A percentile compares a stretch with the other conserved stretches of the same genome.
phyloP scores from a whole-genome alignment of 1,284 basidiomycete genomes.

The Pseudomicrostroma phylloplanum region DNA sequence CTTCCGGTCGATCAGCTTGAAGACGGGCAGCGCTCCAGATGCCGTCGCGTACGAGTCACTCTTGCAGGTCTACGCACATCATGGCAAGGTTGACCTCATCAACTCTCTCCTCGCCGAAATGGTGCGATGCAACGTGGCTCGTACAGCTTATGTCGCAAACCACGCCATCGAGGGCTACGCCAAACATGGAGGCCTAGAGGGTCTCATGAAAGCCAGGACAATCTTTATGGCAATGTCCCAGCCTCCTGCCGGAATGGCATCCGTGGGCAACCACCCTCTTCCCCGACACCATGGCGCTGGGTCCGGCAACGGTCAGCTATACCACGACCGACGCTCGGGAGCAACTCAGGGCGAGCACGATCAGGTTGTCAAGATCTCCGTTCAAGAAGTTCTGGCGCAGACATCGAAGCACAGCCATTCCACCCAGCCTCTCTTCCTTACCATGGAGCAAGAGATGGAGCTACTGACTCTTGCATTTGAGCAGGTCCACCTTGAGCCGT shows the following conservation, averaged over 20 bases:
- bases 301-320: slow-evolving; percentile 18
- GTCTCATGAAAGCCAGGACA: slow-evolving; percentile 38
- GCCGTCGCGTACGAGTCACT: slow-evolving; percentile 85
- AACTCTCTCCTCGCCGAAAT: slow-evolving; percentile 66
- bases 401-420: background rate
- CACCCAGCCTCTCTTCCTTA: background rate
- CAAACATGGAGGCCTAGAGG: slow-evolving; percentile 69
- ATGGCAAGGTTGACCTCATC: slow-evolving; percentile 73
- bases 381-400: background rate
- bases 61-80: slow-evolving; percentile 76
- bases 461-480: slow-evolving; percentile 48
- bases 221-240: slow-evolving; percentile 85
- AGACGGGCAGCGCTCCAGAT: slow-evolving; percentile 58
- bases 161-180: slow-evolving; percentile 66
- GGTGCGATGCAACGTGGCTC: slow-evolving; percentile 63
- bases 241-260: slow-evolving; percentile 76
- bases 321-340: slow-evolving; percentile 49
- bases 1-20: slow-evolving; percentile 68
- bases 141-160: slow-evolving; percentile 95
- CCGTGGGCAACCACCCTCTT: slow-evolving; percentile 74
- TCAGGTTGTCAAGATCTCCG: slow-evolving; percentile 11
- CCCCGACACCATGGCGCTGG: slow-evolving; percentile 51
- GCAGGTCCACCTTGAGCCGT: slow-evolving; percentile 81
- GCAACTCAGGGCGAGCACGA: slow-evolving; percentile 9
- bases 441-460: background rate